Base-by-base conservation (phyloP, 202 grass and related monocot species). In the Tripidium arundinaceum region DNA sequence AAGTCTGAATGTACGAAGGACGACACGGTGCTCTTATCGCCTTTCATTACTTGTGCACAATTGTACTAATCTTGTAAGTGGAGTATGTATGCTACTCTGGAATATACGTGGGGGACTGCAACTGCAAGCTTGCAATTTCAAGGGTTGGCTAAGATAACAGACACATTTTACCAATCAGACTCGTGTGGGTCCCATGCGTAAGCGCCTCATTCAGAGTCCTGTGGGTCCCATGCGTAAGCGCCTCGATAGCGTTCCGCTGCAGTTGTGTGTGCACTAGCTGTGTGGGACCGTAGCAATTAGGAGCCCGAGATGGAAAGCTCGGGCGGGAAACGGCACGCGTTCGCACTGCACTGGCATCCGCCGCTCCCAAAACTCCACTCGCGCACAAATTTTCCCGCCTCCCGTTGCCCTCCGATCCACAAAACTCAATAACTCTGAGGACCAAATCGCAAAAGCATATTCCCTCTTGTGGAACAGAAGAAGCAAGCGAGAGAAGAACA, bases 301-400 rank as follows among this genome's bases (percentile, higher is more conserved):
- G 76, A 64, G 25, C 21, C 21, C 15, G 14, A 15, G n/a, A 21
- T n/a, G 2, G 74, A 79, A 83, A 79, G n/a, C 29, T 15, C 36
- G 11, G 49, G 85, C 82, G 90, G 86, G 86, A 86, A 79, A 31
- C 22, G 46, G 62, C 82, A 83, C 88, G 81, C 68, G 72, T 21
- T 79, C 61, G 18, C 80, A 57, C 63, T n/a, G 41, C 14, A 1
- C 26, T 15, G 41, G 29, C 21, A 61, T 60, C 54, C 55, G 34
- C 16, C 68, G 64, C 69, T 79, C 33, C 37, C 1, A 86, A 89
- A 89, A 36, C 62, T 70, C 41, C 61, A 27, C 40, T 14, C 0
- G 1, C 62, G 39, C 47, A 74, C 68, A 67, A 79, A 27, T 39
- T 86, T 89, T 83, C 81, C 85, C 85, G 87, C 79, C 72, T 83